Conservation (phyloP, 225 moss, liverwort and hornwort genomes). For the Ulota crispa region DNA sequence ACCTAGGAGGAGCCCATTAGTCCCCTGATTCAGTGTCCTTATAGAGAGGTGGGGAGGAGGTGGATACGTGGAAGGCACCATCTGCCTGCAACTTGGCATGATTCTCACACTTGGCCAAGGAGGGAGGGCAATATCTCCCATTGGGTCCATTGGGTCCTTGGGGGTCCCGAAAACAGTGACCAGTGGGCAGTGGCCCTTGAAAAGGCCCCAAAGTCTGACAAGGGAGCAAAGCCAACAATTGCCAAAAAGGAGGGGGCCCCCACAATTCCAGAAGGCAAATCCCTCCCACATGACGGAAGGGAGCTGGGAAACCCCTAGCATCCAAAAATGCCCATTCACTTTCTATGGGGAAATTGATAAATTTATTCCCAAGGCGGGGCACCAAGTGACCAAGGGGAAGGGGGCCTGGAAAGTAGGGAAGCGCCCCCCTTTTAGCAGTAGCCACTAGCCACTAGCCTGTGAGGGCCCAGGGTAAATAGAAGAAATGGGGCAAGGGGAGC, state of each 20-base stretch:
- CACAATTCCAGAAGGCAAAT: no score
- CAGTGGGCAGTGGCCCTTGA: not conserved
- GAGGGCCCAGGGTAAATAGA: not conserved
- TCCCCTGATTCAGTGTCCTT: no score
- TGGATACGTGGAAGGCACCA: not conserved
- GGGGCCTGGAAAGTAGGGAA: not conserved
- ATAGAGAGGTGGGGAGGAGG: not conserved
- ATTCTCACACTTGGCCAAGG: not conserved
- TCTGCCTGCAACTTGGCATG: not conserved
- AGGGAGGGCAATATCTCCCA: not conserved
- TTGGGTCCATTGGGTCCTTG: not conserved
- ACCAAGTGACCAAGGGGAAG: not conserved
- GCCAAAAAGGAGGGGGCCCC: not conserved
- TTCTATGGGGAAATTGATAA: not conserved
- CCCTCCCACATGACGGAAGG: slow-evolving; percentile 3
- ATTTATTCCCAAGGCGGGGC: not conserved
- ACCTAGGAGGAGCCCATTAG: not conserved
- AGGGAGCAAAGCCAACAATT: slow-evolving; percentile 19
- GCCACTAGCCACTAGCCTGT: no score
- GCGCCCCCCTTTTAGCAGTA: not conserved
- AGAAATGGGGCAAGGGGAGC: not conserved
- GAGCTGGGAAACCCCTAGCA: not conserved
- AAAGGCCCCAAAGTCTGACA: slow-evolving; percentile 22
- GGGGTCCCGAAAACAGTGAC: not conserved
- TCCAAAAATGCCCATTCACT: not conserved